Base-by-base conservation (phyloP, 2,329 filamentous ascomycete genomes). In the Magnaporthales sp. region DNA sequence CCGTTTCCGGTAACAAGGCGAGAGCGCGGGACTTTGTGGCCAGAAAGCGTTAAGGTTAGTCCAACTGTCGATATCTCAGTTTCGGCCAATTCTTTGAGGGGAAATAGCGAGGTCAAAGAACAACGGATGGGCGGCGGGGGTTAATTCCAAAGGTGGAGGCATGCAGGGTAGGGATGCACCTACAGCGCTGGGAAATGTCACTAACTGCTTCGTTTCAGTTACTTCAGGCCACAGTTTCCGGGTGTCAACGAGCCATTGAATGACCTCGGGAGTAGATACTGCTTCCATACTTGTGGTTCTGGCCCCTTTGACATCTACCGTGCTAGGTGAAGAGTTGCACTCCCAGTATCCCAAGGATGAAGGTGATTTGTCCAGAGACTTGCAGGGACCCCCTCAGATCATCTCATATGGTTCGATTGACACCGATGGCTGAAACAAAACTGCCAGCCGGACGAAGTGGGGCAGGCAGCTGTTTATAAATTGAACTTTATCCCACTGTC, bases 181-280 rank as follows among this genome's bases (percentile, higher is more conserved):
- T 31, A 51, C n/a, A n/a, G n/a, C 22, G 26, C 32, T 15, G 9
- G 30, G n/a, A 13, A 31, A 60, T 32, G 74, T 75, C 69, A 78
- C 75, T 38, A 85, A 80, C 30, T 86, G 76, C 38, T 75, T 76
- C 13, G 84, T 86, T 72, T 81, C 76, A 62, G 72, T 74, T 26
- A 80, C 84, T 66, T 76, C 76, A n/a, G 84, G 81, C 83, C 85
- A 89, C 65, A 88, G 77, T 3, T 74, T 70, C 51, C 86, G 80
- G 3, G 87, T 89, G 75, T 89, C 86, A 51, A 89, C 76, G 66
- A 87, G 77, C 84, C 86, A 89, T 76, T 87, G 85, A 68, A 87
- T 77, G 64, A 88, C 76, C 62, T 77, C 73, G 54, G 54, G 64
- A 15, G 6, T 38, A 22, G 63, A 30, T n/a, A 19, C 13, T 11